These are phyloP conservation scores for Fraxinus sp. DNA, from an alignment of 305 asterid genomes.

Conservation along the genomic window DNA sequence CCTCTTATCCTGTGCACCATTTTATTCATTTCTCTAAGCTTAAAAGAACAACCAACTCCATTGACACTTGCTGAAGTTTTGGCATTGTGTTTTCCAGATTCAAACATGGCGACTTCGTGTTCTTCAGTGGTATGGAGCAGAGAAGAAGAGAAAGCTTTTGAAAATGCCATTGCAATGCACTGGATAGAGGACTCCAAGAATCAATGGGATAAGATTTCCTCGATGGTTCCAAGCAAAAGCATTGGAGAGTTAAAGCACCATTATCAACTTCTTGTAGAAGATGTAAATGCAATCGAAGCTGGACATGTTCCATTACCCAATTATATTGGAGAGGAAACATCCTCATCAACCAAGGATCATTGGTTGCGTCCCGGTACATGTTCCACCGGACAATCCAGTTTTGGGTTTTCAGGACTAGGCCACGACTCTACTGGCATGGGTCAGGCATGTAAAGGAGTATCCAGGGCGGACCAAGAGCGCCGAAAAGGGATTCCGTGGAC, in stretches of 20 bases:
- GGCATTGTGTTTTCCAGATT: neutral
- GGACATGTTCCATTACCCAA: constrained; percentile 53
- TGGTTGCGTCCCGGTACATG: neutral
- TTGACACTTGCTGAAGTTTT: neutral
- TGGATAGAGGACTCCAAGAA: constrained; percentile 40
- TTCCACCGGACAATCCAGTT: neutral
- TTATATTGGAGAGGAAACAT: constrained; percentile 31
- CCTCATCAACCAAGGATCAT: constrained; percentile 35
- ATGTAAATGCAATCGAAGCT: constrained; percentile 59
- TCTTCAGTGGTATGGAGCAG: constrained; percentile 44
- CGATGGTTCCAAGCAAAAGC: constrained; percentile 51
- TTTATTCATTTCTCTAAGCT: constrained; percentile 15
- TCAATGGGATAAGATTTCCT: constrained; percentile 46
- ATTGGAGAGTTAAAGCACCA: constrained; percentile 49
- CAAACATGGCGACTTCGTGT: constrained; percentile 11
- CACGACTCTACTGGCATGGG: constrained; percentile 29
- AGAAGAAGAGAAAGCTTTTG: constrained; percentile 66
- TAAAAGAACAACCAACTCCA: neutral
- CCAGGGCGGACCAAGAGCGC: constrained; percentile 56
- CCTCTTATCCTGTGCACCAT: constrained; percentile 18
- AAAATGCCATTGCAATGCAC: constrained; percentile 55
- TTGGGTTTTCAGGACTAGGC: constrained; percentile 24
- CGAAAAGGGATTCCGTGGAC: constrained; percentile 76
- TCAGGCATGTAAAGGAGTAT: constrained; percentile 31
- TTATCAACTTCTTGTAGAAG: constrained; percentile 47